These are phyloP conservation scores for Pseudocercospora pini-densiflorae DNA, from an alignment of 2,329 filamentous ascomycete genomes.

Conservation along the genomic window DNA sequence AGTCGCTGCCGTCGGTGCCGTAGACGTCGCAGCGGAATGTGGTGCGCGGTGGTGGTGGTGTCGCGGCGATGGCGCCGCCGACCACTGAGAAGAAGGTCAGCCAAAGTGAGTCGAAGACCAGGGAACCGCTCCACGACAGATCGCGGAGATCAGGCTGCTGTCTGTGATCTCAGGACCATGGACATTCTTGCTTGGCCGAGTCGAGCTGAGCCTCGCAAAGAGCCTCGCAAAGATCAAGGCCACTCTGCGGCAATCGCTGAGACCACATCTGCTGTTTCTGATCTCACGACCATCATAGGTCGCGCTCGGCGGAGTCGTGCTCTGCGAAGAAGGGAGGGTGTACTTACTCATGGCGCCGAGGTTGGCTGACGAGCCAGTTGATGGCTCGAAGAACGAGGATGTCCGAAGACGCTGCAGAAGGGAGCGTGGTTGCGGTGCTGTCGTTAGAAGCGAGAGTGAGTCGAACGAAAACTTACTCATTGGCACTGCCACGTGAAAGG, in stretches of 20 bases:
- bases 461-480: background rate
- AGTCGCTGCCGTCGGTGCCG: constrained; percentile 11
- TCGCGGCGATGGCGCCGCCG: background rate
- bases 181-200: background rate
- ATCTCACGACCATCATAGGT: background rate
- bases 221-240: too few species aligned
- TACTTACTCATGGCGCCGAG: constrained; percentile 1
- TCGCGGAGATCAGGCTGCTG: background rate
- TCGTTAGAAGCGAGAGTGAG: background rate
- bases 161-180: background rate
- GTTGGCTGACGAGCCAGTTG: background rate
- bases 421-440: background rate
- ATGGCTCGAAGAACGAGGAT: background rate
- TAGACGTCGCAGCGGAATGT: constrained; percentile 8
- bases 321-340: background rate
- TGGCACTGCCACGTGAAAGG: background rate
- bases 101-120: background rate
- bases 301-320: background rate
- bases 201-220: too few species aligned
- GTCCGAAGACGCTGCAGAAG: constrained; percentile 1
- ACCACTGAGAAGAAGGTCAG: background rate
- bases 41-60: background rate
- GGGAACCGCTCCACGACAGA: too few species aligned
- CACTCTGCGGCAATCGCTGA: too few species aligned
- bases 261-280: background rate